Evolutionary conservation across 2,329 filamentous ascomycete species (phyloP), one percentile per base, ranked within the genome.

Genomic region (Exophiala bonariae): DNA sequence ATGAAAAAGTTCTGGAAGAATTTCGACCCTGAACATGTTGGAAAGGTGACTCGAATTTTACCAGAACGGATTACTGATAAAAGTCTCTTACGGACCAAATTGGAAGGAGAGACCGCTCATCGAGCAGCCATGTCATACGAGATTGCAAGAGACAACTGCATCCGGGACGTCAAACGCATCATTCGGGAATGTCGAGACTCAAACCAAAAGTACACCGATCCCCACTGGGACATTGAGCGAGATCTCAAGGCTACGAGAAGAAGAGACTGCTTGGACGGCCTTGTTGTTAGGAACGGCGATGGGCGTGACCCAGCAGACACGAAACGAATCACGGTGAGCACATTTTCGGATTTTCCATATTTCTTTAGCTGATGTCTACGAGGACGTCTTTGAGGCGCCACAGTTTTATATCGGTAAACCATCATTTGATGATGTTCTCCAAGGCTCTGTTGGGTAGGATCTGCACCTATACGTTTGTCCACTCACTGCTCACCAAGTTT

Each of bases 141-240:
- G 42, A 80, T 88, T 58, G 88, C 87, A 0, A 81, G 77, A 3
- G 78, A 78, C 14, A 78, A 83, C 46, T 95, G 89, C 68, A 76
- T 74, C 43, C 79, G 78, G 45, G 78, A 80, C 43, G 79, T 83
- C 4, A 70, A 73, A 5, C 78, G 79, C 47, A 82, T 82, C 46
- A 74, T 78, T 20, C 74, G 72, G 50, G 79, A 83, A 59, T 95
- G 89, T 64, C 77, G 82, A 17, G 79, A 86, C 6, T 74, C 89
- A 46, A 95, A 95, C 66, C 85, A 90, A 60, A 91, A 89, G 66
- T 96, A 95, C 63, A 80, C 85, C n/a, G 89, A 95, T 63, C 81
- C 85, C n/a, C 83, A 92, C 65, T 95, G 95, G 63, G 87, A 95
- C 63, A 82, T 95, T 41, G 89, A 95, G 62, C 72, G 80, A 22